Evolutionary conservation across 345 rosid species (phyloP), one percentile per base, ranked within the genome.

Genomic region (Eutrema heterophyllum): DNA sequence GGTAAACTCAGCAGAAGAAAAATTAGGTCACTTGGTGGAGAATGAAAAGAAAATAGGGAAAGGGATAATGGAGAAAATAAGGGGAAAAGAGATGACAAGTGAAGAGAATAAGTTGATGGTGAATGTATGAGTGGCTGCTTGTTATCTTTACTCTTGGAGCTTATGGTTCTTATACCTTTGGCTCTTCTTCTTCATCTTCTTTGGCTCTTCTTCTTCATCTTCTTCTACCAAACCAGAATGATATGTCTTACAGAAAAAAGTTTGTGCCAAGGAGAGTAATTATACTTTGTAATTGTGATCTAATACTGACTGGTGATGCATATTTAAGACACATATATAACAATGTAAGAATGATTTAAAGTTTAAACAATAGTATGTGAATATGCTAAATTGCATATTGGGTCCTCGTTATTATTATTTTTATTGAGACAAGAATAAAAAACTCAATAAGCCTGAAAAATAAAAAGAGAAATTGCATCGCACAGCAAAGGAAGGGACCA

Each of bases 141-240:
- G 87, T 80, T 39, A 67, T 84, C 66, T 82, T 80, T 4, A 91
- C 90, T 0, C 80, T 85, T 38, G 89, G 91, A 45, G 85, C 88
- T 77, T 85, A 82, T 58, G 46, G 83, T 39, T 71, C 79, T 50
- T 83, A 80, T 68, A 78, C 77, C 54, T 72, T 79, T 39, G 68
- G 80, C 49, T 70, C 84, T 10, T 79, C 82, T 5, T 43, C 72
- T 3, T 56, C 79, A 1, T 41, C 73, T 30, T 54, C 75, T 35
- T 39, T 73, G 0, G 6, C 73, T 33, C 71, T 27, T 21, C 78
- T 45, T 59, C 79, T 15, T 69, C 75, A 7, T 56, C 76, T 30
- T 21, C 81, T 59, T 50, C 80, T 66, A 26, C 69, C 7, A 77
- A 71, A 71, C 72, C 69, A 15, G 81, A 77, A 52, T 77, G 69